Evolutionary conservation across 306 rosid species (phyloP).

Genomic region (Fagus sylvatica): DNA sequence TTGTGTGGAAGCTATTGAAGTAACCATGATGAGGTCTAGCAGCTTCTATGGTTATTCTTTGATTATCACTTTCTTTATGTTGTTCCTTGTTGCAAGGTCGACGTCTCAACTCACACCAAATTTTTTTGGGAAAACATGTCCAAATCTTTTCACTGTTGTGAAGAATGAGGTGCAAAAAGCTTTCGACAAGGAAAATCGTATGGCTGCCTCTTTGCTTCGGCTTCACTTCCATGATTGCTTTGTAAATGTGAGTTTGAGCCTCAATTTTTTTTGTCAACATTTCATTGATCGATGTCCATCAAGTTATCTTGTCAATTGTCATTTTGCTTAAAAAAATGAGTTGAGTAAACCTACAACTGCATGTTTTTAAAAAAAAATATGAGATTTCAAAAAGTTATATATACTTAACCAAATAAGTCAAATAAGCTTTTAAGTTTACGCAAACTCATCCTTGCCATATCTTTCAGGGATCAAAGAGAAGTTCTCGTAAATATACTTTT

Average conservation of each 20-base stretch:
- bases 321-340: too few species aligned
- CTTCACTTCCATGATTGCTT: slow-evolving; percentile 97
- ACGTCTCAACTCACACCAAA: slow-evolving; percentile 59
- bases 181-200: slow-evolving; percentile 60
- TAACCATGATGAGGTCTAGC: slow-evolving; percentile 33
- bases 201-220: slow-evolving; percentile 89
- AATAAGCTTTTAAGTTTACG: too few species aligned
- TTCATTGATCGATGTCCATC: too few species aligned
- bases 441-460: too few species aligned
- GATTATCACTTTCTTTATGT: slow-evolving; percentile 33
- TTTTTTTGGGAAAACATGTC: slow-evolving; percentile 68
- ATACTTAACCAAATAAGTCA: too few species aligned
- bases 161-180: slow-evolving; percentile 59
- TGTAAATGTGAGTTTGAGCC: slow-evolving; percentile 59
- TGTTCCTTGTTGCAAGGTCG: slow-evolving; percentile 41
- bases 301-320: too few species aligned
- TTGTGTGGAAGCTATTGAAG: background rate
- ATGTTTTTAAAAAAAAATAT: too few species aligned
- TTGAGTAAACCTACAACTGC: too few species aligned
- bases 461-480: too few species aligned
- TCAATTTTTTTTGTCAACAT: too few species aligned
- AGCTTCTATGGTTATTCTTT: slow-evolving; percentile 22
- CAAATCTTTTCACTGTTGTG: slow-evolving; percentile 50
- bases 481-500: too few species aligned
- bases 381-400: too few species aligned